Evolutionary conservation across 2,329 filamentous ascomycete species (phyloP).

Genomic region (Stachybotrys elegans): DNA sequence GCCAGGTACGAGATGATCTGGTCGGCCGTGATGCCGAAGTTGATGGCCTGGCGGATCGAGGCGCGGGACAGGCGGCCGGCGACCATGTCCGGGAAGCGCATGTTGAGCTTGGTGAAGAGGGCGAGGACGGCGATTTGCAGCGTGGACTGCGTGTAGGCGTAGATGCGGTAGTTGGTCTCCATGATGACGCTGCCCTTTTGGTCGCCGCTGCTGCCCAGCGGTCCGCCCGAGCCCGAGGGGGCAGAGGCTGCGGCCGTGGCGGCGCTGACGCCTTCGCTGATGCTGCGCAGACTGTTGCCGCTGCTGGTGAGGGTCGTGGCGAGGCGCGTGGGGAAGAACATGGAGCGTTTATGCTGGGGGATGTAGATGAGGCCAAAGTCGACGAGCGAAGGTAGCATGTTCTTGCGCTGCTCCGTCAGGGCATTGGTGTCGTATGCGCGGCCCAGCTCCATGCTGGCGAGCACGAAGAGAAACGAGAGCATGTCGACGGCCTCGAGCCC

Average conservation of each 20-base stretch:
- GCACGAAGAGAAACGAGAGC: constrained; percentile 90
- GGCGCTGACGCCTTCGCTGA: constrained; percentile 63
- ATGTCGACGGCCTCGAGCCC: constrained; percentile 88
- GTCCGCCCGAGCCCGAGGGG: constrained; percentile 29
- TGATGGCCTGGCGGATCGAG: constrained; percentile 81
- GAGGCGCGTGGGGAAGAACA: constrained; percentile 86
- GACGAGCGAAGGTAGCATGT: constrained; percentile 84
- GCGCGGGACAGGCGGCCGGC: constrained; percentile 85
- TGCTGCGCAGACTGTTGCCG: constrained; percentile 65
- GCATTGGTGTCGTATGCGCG: constrained; percentile 84
- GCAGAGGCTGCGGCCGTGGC: constrained; percentile 45
- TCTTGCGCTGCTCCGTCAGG: constrained; percentile 72
- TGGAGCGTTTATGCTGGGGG: constrained; percentile 49
- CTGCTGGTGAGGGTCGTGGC: constrained; percentile 91
- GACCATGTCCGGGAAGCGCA: constrained; percentile 91
- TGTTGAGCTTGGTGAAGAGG: constrained; percentile 81
- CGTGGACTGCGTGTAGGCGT: constrained; percentile 92
- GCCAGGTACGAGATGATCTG: constrained; percentile 93
- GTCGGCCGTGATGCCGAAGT: constrained; percentile 85
- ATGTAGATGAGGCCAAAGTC: constrained; percentile 92
- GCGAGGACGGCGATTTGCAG: constrained; percentile 91
- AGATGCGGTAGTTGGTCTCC: constrained; percentile 96
- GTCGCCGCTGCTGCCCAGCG: constrained; percentile 30
- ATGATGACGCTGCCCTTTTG: constrained; percentile 84
- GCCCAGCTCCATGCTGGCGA: constrained; percentile 88